Evolutionary conservation across 2,329 filamentous ascomycete species (phyloP).

Genomic region (Neofusicoccum umdonicola): DNA sequence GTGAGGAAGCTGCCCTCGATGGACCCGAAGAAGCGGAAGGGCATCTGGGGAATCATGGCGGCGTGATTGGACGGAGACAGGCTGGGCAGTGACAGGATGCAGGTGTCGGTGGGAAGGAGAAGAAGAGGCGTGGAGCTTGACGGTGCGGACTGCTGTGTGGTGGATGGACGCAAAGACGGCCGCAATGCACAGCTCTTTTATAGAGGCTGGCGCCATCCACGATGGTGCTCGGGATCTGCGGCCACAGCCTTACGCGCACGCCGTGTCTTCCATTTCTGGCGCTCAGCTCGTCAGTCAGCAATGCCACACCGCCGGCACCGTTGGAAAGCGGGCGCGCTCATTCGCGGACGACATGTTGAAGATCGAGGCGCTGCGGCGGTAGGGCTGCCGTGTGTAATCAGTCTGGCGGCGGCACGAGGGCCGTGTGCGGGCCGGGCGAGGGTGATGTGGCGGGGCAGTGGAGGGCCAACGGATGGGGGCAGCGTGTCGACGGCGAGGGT

Average conservation of each 20-base stretch:
- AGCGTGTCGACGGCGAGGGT: too few relatives aligned
- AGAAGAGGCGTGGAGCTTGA: not conserved
- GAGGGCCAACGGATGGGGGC: too few relatives aligned
- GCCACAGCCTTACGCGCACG: not conserved
- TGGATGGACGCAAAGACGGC: too few relatives aligned
- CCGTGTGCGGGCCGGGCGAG: not conserved
- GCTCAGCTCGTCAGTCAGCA: conserved; percentile 13
- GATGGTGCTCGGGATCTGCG: not conserved
- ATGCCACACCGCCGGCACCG: conserved; percentile 4
- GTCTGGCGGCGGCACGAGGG: not conserved
- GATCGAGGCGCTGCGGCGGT: not conserved
- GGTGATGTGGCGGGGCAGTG: not conserved
- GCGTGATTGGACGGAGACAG: not conserved
- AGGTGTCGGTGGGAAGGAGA: not conserved
- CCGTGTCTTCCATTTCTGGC: not conserved
- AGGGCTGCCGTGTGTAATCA: not conserved
- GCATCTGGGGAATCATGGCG: conserved; percentile 1
- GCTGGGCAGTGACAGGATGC: not conserved
- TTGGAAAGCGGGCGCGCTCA: not conserved
- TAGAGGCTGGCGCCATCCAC: not conserved
- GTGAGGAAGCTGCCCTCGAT: conserved; percentile 10
- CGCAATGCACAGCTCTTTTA: not conserved
- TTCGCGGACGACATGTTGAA: not conserved
- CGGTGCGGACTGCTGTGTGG: too few relatives aligned
- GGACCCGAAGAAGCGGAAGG: conserved; percentile 7